Base-by-base conservation (phyloP, 1,284 basidiomycete genomes). In the Fomitiporia mediterranea region DNA sequence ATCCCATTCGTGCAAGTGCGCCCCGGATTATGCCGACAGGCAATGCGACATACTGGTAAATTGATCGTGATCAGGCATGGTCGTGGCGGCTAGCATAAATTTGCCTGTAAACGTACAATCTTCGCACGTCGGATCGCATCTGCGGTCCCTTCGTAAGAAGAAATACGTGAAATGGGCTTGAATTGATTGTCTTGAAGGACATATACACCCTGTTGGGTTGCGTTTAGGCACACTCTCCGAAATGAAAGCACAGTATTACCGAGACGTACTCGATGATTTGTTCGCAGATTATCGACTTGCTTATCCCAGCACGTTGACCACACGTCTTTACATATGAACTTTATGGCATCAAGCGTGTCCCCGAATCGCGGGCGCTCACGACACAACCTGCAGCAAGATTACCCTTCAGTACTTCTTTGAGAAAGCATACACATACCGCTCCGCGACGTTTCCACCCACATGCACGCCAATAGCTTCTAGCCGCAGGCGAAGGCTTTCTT, bases 281-380 rank as follows among this genome's bases (percentile, higher is more conserved):
- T 98, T 46, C 94, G 81, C 47, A 98, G 73, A 68, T 97, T 97
- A 68, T 98, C 94, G 1, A 97, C 92, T 69, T 97, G 95, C 67
- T 96, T 95, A 57, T 92, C 89, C 89, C 89, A 94, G 55, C 84
- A 85, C 2, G 84, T 79, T 0, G 79, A 77, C 92, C 92, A 94
- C n/a, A 97, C 74, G 60, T 98, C 94, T 68, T 98, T 98, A 75
- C 94, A 98, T 59, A 98, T 80, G 66, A 97, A 97, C 70, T 98
- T 98, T 73, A 98, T 86, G 13, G 84, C 85, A 63, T 98, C 94
- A 7, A 98, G 77, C 1, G 93, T 91, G 63, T 94, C 88, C 0
- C 81, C 71, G 62, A 96, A 89, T 43, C 90, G 77, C 30, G 84
- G 75, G 59, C 86, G 77, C 57, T 92, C 86, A 28, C 86, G 80